These are phyloP conservation scores for Boletus huronensis DNA, from an alignment of 768 basidiomycete species.

Conservation along the genomic window DNA sequence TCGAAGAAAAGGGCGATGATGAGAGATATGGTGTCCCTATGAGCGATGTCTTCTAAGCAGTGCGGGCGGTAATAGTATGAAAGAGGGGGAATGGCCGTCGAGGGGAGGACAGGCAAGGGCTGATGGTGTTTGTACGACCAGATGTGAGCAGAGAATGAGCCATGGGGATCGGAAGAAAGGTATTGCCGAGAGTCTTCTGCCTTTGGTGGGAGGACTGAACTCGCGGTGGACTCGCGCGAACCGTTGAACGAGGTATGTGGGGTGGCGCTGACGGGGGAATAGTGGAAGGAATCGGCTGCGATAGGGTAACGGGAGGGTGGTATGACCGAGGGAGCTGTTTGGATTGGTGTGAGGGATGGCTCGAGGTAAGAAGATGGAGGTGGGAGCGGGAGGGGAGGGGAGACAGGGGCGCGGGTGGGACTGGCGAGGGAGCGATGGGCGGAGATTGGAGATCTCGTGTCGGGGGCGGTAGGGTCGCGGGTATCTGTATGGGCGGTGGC, in stretches of 20 bases:
- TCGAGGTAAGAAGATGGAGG: conserved; percentile 47
- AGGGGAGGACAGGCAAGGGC: conserved; percentile 42
- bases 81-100: conserved; percentile 51
- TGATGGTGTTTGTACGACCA: conserved; percentile 70
- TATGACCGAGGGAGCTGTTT: conserved; percentile 38
- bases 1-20: conserved; percentile 91
- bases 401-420: conserved; percentile 45
- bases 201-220: conserved; percentile 37
- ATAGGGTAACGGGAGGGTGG: conserved; percentile 71
- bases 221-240: conserved; percentile 34
- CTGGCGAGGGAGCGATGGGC: conserved; percentile 38
- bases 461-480: conserved; percentile 35
- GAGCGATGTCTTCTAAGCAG: conserved; percentile 77
- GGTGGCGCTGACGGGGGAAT: conserved; percentile 36
- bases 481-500: conserved; percentile 41
- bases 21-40: conserved; percentile 73
- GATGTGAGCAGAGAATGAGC: conserved; percentile 62
- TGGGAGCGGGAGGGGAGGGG: conserved; percentile 40
- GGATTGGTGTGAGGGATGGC: conserved; percentile 40
- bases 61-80: conserved; percentile 72
- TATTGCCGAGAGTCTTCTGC: conserved; percentile 42
- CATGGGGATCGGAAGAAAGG: conserved; percentile 51
- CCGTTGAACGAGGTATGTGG: conserved; percentile 38
- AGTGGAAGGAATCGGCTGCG: conserved; percentile 65
- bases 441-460: conserved; percentile 47